These are phyloP conservation scores for Posidonia oceanica DNA, from an alignment of 116 monocot genomes.

Conservation along the genomic window DNA sequence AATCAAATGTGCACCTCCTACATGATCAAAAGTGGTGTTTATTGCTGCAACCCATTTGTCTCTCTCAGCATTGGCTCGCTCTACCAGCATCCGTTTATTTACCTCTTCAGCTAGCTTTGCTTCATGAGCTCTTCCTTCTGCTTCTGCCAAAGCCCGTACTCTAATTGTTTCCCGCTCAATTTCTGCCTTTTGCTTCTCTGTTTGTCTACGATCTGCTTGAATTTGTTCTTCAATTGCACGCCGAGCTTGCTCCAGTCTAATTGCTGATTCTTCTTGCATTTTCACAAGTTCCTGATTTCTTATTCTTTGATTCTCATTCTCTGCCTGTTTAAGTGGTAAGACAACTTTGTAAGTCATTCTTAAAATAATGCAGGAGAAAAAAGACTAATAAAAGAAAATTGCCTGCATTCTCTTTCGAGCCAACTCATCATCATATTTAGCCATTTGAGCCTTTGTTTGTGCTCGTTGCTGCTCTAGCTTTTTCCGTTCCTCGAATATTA, in stretches of 20 bases:
- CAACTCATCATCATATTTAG: conserved; percentile 45
- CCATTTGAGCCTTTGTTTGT: conserved; percentile 43
- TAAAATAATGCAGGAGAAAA: not conserved
- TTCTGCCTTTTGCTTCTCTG: conserved; percentile 43
- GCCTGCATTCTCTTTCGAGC: conserved; percentile 51
- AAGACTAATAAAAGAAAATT: not conserved
- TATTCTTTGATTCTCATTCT: conserved; percentile 42
- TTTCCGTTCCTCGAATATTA: conserved; percentile 43
- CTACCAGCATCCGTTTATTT: conserved; percentile 34
- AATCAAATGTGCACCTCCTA: conserved; percentile 36
- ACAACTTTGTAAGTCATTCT: not conserved
- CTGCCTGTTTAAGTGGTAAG: conserved; percentile 15
- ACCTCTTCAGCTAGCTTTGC: conserved; percentile 45
- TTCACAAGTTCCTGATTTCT: conserved; percentile 55
- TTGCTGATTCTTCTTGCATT: conserved; percentile 52
- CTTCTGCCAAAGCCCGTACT: conserved; percentile 42
- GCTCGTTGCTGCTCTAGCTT: conserved; percentile 39
- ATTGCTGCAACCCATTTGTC: conserved; percentile 53
- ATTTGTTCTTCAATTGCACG: conserved; percentile 51
- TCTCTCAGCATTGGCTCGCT: conserved; percentile 39
- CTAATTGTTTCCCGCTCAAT: conserved; percentile 36
- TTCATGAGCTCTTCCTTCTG: conserved; percentile 41
- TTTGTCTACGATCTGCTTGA: conserved; percentile 42
- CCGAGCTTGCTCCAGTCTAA: conserved; percentile 38
- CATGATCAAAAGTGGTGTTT: conserved; percentile 46